Percentiles rank a stretch among this genome's conserved stretches.
Evolutionary conservation across 78 protist species (phyloP).

Genomic region (Planoprotostelium fungivorum): DNA sequence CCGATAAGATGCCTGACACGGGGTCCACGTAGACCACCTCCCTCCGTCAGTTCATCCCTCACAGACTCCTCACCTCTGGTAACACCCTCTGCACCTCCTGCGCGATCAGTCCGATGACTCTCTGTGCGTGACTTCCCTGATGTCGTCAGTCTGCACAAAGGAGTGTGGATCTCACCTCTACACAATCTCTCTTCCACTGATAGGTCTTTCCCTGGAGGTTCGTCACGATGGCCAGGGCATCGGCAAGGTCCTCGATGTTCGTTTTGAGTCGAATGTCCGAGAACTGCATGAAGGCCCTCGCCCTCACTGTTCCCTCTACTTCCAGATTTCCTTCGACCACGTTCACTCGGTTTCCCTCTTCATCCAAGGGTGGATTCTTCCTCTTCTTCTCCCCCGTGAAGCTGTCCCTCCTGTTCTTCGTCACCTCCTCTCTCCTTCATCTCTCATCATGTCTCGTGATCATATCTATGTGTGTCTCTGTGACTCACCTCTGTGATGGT

Average conservation of each 20-base stretch:
- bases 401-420: too few species aligned
- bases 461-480: too few species aligned
- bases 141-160: background rate
- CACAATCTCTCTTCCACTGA: background rate
- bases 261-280: slow-evolving; percentile 3
- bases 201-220: background rate
- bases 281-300: background rate
- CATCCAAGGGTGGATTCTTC: background rate
- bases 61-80: background rate
- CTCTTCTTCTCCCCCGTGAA: background rate
- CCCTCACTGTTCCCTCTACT: background rate
- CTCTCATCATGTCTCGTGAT: too few species aligned
- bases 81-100: slow-evolving; percentile 1
- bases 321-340: background rate
- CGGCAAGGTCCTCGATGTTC: slow-evolving; percentile 1
- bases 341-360: background rate
- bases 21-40: background rate
- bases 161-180: background rate
- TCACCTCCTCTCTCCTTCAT: too few species aligned
- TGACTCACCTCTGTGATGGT: too few species aligned
- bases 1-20: background rate
- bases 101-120: slow-evolving; percentile 5
- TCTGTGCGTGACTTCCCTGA: background rate
- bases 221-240: slow-evolving; percentile 2
- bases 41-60: background rate